These are phyloP conservation scores for Colletotrichum siamense DNA, from an alignment of 2,329 filamentous ascomycete genomes.

Conservation along the genomic window DNA sequence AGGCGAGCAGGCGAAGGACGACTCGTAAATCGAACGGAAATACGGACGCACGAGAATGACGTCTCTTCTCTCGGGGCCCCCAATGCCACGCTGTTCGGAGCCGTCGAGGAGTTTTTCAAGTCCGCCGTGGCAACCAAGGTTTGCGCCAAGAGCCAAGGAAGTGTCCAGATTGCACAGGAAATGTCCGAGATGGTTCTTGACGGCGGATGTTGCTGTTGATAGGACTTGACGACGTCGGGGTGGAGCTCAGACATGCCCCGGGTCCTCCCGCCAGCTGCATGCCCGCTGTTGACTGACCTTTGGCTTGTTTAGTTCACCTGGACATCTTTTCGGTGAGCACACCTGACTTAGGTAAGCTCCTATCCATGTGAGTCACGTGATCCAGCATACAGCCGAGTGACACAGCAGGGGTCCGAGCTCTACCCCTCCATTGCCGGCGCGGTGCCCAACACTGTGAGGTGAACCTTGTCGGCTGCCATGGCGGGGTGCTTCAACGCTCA, in stretches of 20 bases:
- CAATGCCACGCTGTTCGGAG: not conserved
- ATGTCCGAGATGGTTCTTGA: not conserved
- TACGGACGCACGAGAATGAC: constrained; percentile 4
- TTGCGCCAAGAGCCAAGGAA: not conserved
- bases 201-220: not conserved
- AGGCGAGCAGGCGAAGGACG: not conserved
- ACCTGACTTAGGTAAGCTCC: too few relatives aligned
- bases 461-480: constrained; percentile 12
- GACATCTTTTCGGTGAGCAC: not conserved
- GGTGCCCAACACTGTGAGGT: not conserved
- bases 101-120: not conserved
- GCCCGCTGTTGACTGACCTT: not conserved
- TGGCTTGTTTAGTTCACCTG: not conserved
- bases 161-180: not conserved
- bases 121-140: not conserved
- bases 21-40: constrained; percentile 21
- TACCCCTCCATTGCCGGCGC: constrained; percentile 13
- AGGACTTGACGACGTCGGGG: not conserved
- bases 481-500: constrained; percentile 1
- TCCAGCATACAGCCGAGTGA: not conserved
- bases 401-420: not conserved
- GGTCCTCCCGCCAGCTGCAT: not conserved
- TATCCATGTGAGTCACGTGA: too few relatives aligned
- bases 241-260: not conserved
- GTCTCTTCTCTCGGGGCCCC: not conserved